Evolutionary conservation across 306 rosid genomes (phyloP).

Genomic region (Hippophae rhamnoides): DNA sequence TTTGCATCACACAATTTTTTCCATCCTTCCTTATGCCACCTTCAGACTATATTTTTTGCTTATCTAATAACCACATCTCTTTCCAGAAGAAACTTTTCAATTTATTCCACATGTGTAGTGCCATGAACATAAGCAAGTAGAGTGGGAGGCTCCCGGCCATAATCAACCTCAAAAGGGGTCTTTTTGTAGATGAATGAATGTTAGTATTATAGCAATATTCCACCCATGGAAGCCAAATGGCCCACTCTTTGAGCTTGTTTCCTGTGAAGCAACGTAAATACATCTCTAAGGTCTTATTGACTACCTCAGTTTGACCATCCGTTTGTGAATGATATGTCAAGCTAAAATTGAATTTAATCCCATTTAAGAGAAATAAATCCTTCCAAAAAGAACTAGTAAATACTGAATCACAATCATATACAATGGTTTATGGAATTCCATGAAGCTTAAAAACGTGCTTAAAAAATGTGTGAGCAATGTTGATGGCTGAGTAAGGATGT

Average conservation of each 20-base stretch:
- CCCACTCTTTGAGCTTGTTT: not conserved
- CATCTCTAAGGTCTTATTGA: not conserved
- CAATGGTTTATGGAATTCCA: not conserved
- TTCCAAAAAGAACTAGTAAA: not conserved
- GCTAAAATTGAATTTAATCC: not conserved
- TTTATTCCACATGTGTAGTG: not conserved
- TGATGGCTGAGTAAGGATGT: not conserved
- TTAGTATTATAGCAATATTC: conserved; percentile 3
- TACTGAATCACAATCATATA: not conserved
- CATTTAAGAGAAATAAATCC: not conserved
- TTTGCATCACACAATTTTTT: not conserved
- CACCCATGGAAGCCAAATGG: not conserved
- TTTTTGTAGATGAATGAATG: not conserved
- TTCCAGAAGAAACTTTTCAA: not conserved
- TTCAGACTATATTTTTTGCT: not conserved
- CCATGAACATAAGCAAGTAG: not conserved
- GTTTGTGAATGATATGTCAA: not conserved
- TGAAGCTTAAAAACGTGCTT: not conserved
- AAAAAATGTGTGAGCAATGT: not conserved
- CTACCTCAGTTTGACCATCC: not conserved
- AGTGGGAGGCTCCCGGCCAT: not conserved
- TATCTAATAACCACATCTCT: not conserved
- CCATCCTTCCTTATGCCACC: not conserved
- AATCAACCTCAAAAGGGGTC: conserved; percentile 2
- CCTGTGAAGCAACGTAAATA: not conserved